Conservation (phyloP, 2,329 filamentous ascomycete genomes). For the Graphiopsis chlorocephala region DNA sequence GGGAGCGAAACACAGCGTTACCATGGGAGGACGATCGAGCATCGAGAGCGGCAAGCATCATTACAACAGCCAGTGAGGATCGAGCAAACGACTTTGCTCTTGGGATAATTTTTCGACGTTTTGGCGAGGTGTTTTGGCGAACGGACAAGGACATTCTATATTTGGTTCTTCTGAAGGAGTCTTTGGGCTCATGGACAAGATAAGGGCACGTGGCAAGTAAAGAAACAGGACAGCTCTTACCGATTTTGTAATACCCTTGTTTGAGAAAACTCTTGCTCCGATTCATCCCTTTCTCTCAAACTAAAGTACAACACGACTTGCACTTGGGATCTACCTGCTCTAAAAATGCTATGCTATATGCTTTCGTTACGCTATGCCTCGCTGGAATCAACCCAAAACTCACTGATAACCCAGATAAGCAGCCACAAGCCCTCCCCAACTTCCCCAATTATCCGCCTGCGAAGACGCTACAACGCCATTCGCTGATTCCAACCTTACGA, state of each 20-base stretch:
- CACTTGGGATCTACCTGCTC: neutral
- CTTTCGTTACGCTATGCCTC: neutral
- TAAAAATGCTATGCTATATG: neutral
- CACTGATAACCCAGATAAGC: conserved; percentile 23
- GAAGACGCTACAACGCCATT: conserved; percentile 20
- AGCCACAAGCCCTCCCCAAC: conserved; percentile 27
- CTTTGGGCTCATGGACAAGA: neutral
- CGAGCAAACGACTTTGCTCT: neutral
- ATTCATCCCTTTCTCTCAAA: neutral
- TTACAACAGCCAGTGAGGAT: neutral
- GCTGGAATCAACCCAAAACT: neutral
- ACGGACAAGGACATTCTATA: neutral
- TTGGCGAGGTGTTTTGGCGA: conserved; percentile 11
- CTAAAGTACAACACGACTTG: neutral
- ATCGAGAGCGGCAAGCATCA: neutral
- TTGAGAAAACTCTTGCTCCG: neutral
- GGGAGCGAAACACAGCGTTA: neutral
- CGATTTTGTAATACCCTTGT: neutral
- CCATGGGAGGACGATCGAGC: neutral
- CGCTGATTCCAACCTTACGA: conserved; percentile 22
- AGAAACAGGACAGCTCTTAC: neutral
- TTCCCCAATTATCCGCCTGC: conserved; percentile 21
- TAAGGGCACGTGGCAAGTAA: neutral
- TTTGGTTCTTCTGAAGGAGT: neutral
- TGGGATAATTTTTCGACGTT: neutral